phyloP scores from a whole-genome alignment of 176 grass and related monocot species.

The Sorghum bicolor region Sorghum_bicolor_NCBIv3 NC_012876.2:58501501-58502000 shows the following conservation, averaged over 20 bases:
- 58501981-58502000: conserved; percentile 11
- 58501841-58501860: conserved; percentile 4
- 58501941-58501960: conserved; percentile 41
- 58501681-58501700: conserved; percentile 31
- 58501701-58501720: conserved; percentile 17
- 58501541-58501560: neutral
- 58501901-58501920: conserved; percentile 46
- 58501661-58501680: conserved; percentile 11
- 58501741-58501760: conserved; percentile 25
- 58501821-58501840: conserved; percentile 23
- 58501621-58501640: conserved; percentile 12
- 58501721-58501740: conserved; percentile 25
- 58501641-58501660: neutral
- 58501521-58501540: conserved; percentile 13
- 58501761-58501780: conserved; percentile 23
- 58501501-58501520: neutral
- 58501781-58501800: conserved; percentile 35
- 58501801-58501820: neutral
- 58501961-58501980: conserved; percentile 28
- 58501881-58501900: conserved; percentile 17
- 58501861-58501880: conserved; percentile 38
- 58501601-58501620: conserved; percentile 31
- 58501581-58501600: conserved; percentile 19
- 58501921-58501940: conserved; percentile 29
- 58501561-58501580: conserved; percentile 29